Base-by-base conservation (phyloP, 176 grass and related monocot genomes). In the Triticum timopheevii region DNA sequence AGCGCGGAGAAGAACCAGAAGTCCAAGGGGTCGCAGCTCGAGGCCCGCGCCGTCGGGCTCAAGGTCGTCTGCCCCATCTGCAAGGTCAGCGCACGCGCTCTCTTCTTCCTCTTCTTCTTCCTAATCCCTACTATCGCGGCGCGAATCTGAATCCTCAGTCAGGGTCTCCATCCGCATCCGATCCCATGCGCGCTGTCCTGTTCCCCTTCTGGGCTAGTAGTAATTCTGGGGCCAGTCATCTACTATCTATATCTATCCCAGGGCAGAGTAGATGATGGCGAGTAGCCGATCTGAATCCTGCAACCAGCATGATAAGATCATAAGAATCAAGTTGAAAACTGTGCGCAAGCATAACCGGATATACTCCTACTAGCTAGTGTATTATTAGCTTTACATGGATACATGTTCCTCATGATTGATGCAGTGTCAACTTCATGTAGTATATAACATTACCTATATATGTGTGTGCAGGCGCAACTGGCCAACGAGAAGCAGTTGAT, bases 1-100 rank as follows among this genome's bases (percentile, higher is more conserved):
- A 99, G 93, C 84, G 92, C 94, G 25, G 94, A 99, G 94, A 91
- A 80, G 87, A 99, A 92, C 78, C 97, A 94, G 89, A 99, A 99
- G 86, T 1, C 61, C 80, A 99, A 96, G 90, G 97, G 92, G 3
- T 99, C 97, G 49, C 97, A 99, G 89, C 34, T 96, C 77, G 97
- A 96, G 86, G 97, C 94, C 73, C 92, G 92, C 82, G 92, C 94
- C 88, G 90, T 83, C 56, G 97, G 97, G 45, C 97, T 99, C 89
- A 99, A 99, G 80, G 19, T 95, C 94, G 34, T 87, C 87, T 98
- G 96, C 86, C 89, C 97, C 77, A 81, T 96, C 81, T 99, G 97
- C 90, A 96, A 99, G 97, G 97, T 99, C 62, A 66, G 59, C 56
- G 11, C 22, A 38, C 1, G 49, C 49, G 49, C 16, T 8, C 70